Evolutionary conservation across 2,329 filamentous ascomycete species (phyloP).

Genomic region (Hawksworthiomyces lignivorus): DNA sequence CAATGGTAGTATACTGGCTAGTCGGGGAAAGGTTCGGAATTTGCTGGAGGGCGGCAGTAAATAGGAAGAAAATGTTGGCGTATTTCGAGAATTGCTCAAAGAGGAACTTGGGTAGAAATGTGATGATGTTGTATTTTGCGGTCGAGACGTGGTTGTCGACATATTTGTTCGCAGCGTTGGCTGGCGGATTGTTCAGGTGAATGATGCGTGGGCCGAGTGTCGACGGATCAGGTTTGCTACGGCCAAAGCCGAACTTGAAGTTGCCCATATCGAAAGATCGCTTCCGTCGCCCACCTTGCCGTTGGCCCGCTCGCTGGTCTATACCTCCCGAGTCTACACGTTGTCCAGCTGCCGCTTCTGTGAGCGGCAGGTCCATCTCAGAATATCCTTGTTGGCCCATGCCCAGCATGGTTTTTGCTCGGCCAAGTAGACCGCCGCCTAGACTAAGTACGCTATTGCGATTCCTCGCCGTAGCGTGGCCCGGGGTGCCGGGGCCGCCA

Average conservation of each 20-base stretch:
- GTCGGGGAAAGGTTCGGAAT: conserved; percentile 93
- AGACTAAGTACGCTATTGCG: conserved; percentile 84
- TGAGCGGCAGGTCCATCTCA: conserved; percentile 96
- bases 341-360: conserved; percentile 52
- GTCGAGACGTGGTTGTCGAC: conserved; percentile 96
- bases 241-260: conserved; percentile 89
- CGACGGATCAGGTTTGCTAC: conserved; percentile 78
- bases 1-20: conserved; percentile 93
- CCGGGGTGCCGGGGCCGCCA: conserved; percentile 34
- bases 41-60: conserved; percentile 89
- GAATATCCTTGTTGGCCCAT: conserved; percentile 77
- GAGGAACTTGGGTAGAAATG: conserved; percentile 93
- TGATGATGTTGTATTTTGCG: conserved; percentile 90
- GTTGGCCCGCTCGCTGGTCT: conserved; percentile 27
- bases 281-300: conserved; percentile 22
- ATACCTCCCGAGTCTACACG: conserved; percentile 21
- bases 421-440: conserved; percentile 79
- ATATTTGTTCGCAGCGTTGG: conserved; percentile 83
- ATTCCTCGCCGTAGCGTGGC: conserved; percentile 55
- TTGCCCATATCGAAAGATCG: conserved; percentile 62
- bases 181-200: conserved; percentile 90
- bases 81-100: conserved; percentile 99
- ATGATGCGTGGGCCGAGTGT: conserved; percentile 89
- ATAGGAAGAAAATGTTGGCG: conserved; percentile 98
- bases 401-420: conserved; percentile 82